These are phyloP conservation scores for Dispira simplex DNA, from an alignment of 192 early-diverging fungal genomes.

Conservation along the genomic window DNA sequence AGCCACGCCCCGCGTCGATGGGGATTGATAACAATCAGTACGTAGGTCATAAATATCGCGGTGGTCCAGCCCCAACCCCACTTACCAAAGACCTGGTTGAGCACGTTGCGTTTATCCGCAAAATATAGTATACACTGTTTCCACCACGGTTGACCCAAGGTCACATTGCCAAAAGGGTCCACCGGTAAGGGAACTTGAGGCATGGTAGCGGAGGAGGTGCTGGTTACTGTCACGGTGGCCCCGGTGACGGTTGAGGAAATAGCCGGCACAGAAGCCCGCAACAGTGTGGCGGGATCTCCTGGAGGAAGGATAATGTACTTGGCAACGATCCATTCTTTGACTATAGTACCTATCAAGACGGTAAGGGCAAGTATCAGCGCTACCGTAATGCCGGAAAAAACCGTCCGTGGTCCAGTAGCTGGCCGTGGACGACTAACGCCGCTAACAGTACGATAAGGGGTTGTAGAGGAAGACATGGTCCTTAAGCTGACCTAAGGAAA, in stretches of 20 bases:
- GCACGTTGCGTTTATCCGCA: constrained; percentile 51
- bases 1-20: constrained; percentile 11
- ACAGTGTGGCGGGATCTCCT: background rate
- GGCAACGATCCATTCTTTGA: constrained; percentile 9
- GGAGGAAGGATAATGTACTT: too few relatives aligned
- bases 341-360: background rate
- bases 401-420: too few relatives aligned
- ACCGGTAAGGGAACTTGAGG: background rate
- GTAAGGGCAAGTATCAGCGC: background rate
- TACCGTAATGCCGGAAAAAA: background rate
- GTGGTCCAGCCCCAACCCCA: constrained; percentile 82
- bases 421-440: too few relatives aligned
- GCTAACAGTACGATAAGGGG: too few relatives aligned
- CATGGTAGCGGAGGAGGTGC: background rate
- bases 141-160: background rate
- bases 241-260: background rate
- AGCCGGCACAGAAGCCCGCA: too few relatives aligned
- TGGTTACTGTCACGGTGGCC: background rate
- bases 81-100: constrained; percentile 72
- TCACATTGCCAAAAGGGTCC: background rate
- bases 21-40: constrained; percentile 21
- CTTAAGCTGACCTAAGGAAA: too few relatives aligned
- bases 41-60: constrained; percentile 33
- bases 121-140: constrained; percentile 16
- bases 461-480: too few relatives aligned